Percentiles rank a stretch among this genome's conserved stretches.
phyloP scores from a whole-genome alignment of 1,284 basidiomycete genomes.

The Heterobasidion occidentale region DNA sequence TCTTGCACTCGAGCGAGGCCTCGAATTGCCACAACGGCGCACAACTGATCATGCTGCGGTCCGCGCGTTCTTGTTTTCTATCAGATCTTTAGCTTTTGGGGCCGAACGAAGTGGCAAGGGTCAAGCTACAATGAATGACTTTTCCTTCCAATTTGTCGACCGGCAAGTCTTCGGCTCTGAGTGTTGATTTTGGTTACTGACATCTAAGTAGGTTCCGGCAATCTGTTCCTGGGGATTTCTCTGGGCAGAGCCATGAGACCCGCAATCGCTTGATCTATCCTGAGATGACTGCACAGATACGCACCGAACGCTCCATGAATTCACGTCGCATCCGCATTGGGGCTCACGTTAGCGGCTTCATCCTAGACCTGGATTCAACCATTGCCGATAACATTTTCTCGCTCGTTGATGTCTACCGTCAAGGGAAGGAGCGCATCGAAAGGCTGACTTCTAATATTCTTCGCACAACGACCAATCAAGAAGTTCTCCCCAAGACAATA shows the following conservation, averaged over 20 bases:
- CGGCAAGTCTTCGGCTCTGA: constrained; percentile 34
- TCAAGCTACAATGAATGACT: constrained; percentile 58
- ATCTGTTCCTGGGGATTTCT: constrained; percentile 60
- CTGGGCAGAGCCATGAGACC: constrained; percentile 60
- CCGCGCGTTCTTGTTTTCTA: constrained; percentile 79
- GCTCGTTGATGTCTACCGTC: constrained; percentile 78
- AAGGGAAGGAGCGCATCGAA: constrained; percentile 73
- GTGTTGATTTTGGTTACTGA: constrained; percentile 1
- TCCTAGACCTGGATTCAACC: constrained; percentile 77
- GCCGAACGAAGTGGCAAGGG: constrained; percentile 75
- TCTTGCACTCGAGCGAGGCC: constrained; percentile 45
- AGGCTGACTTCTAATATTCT: constrained; percentile 46
- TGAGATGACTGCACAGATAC: constrained; percentile 70
- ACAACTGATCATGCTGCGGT: constrained; percentile 33
- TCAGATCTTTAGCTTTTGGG: constrained; percentile 66
- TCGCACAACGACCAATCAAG: constrained; percentile 28
- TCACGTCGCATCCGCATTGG: constrained; percentile 57
- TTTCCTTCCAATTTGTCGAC: constrained; percentile 81
- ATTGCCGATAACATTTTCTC: constrained; percentile 77
- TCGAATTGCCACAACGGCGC: constrained; percentile 34
- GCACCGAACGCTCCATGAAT: constrained; percentile 42
- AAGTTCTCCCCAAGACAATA: constrained; percentile 14
- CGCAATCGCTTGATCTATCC: constrained; percentile 77
- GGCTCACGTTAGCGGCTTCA: constrained; percentile 80
- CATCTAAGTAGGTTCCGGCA: constrained; percentile 62